Evolutionary conservation across 805 yeast species (phyloP), one percentile per base, ranked within the genome.

Genomic region (Dipodascus albidus): DNA sequence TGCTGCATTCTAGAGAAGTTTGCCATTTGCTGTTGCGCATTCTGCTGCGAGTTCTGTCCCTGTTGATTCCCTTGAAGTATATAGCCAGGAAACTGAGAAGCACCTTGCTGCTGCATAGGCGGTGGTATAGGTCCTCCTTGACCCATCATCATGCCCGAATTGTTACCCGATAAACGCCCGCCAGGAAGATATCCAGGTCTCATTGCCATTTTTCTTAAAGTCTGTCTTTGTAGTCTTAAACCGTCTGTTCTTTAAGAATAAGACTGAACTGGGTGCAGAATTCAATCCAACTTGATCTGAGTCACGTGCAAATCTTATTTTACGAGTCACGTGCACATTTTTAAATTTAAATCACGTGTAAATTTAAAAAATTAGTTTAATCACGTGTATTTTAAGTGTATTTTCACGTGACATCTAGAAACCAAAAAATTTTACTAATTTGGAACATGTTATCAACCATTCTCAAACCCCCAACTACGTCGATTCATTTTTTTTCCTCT

Each of bases 181-280:
- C 44, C 44, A 3, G 44, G 44, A 38, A 38, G 17, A 38, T 38
- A 38, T 38, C 20, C 44, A 38, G 44, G 44, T 38, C 44, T 14
- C 44, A 38, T 38, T 17, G 44, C 44, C 44, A 38, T 38, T 38
- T 27, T n/a, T n/a, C n/a, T n/a, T n/a, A n/a, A n/a, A n/a, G n/a
- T n/a, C n/a, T n/a, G n/a, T n/a, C n/a, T n/a, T n/a, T n/a, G n/a
- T n/a, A n/a, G n/a, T n/a, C n/a, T n/a, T n/a, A n/a, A n/a, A n/a
- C n/a, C n/a, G n/a, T n/a, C n/a, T n/a, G n/a, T n/a, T n/a, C n/a
- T n/a, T n/a, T n/a, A n/a, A n/a, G n/a, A n/a, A n/a, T n/a, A n/a
- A n/a, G n/a, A n/a, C n/a, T n/a, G n/a, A n/a, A n/a, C n/a, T n/a
- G n/a, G n/a, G n/a, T n/a, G n/a, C n/a, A n/a, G n/a, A n/a, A n/a